phyloP scores from a whole-genome alignment of 495 filamentous ascomycete species.

The Tuber calosporum region DNA sequence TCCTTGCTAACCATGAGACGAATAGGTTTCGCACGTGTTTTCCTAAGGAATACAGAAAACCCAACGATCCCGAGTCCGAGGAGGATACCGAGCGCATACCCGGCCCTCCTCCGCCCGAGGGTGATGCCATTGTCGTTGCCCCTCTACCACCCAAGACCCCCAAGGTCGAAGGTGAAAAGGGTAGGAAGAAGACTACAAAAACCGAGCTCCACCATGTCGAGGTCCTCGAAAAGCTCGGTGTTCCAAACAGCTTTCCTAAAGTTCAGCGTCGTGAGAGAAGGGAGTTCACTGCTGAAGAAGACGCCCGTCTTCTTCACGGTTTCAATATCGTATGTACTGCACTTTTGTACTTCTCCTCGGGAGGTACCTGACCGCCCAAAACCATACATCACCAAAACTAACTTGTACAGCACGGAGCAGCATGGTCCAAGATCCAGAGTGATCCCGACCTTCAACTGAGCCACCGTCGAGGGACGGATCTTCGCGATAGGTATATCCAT shows the following conservation, averaged over 20 bases:
- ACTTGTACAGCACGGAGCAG: slow-evolving; percentile 36
- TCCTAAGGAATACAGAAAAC: slow-evolving; percentile 40
- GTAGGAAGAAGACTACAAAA: slow-evolving; percentile 35
- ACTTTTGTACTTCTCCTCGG: neutral
- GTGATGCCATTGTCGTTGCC: slow-evolving; percentile 23
- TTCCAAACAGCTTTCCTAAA: slow-evolving; percentile 32
- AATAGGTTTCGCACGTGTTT: slow-evolving; percentile 41
- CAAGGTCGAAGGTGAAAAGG: slow-evolving; percentile 32
- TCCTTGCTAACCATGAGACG: slow-evolving; percentile 15
- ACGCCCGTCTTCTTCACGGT: slow-evolving; percentile 37
- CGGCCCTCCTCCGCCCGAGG: slow-evolving; percentile 17
- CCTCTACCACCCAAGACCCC: slow-evolving; percentile 25
- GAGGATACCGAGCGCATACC: slow-evolving; percentile 33
- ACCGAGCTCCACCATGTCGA: slow-evolving; percentile 40
- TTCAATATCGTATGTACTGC: slow-evolving; percentile 36
- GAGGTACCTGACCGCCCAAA: neutral
- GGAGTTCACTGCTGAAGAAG: slow-evolving; percentile 40
- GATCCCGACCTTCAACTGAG: slow-evolving; percentile 33
- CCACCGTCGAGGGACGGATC: slow-evolving; percentile 42
- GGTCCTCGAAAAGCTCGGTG: slow-evolving; percentile 38
- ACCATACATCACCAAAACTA: slow-evolving; percentile 8
- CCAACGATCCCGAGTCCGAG: slow-evolving; percentile 25
- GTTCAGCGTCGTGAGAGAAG: slow-evolving; percentile 39
- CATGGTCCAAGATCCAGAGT: slow-evolving; percentile 41
- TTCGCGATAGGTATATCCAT: slow-evolving; percentile 39